A percentile compares a stretch with the other conserved stretches of the same genome.
Evolutionary conservation across 2,329 filamentous ascomycete species (phyloP).

Genomic region (Aspergillus hortae): DNA sequence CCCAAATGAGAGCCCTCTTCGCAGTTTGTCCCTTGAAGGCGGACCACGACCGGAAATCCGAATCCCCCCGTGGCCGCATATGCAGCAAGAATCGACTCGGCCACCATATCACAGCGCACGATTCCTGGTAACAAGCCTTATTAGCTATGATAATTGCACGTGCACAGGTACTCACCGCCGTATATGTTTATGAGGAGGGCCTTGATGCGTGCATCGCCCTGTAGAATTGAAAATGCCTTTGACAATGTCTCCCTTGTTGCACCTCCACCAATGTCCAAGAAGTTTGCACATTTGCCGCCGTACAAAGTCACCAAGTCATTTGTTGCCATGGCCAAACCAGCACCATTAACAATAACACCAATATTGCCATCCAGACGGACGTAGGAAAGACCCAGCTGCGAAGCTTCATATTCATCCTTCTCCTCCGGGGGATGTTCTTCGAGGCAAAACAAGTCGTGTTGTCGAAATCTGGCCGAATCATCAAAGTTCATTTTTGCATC

Average conservation of each 20-base stretch:
- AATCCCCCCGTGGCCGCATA: slow-evolving; percentile 36
- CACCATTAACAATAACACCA: slow-evolving; percentile 33
- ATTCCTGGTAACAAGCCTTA: slow-evolving; percentile 35
- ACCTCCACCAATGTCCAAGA: slow-evolving; percentile 30
- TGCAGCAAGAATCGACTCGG: slow-evolving; percentile 47
- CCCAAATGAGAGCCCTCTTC: slow-evolving; percentile 41
- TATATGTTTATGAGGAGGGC: slow-evolving; percentile 57
- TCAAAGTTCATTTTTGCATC: slow-evolving; percentile 49
- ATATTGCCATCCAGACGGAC: slow-evolving; percentile 31
- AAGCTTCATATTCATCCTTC: slow-evolving; percentile 32
- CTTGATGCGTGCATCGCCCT: slow-evolving; percentile 19
- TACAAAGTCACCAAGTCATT: slow-evolving; percentile 26
- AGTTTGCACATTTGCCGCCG: slow-evolving; percentile 31
- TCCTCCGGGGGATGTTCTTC: slow-evolving; percentile 34
- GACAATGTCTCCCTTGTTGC: slow-evolving; percentile 26
- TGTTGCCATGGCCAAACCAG: slow-evolving; percentile 35
- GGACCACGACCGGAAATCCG: slow-evolving; percentile 44
- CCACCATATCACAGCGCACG: slow-evolving; percentile 51
- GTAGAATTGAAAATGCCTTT: slow-evolving; percentile 27
- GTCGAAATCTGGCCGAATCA: slow-evolving; percentile 45
- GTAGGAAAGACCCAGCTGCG: slow-evolving; percentile 29
- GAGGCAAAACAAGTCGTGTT: slow-evolving; percentile 37
- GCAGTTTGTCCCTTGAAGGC: slow-evolving; percentile 49
- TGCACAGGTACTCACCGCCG: slow-evolving; percentile 18
- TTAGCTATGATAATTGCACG: neutral